A percentile compares a stretch with the other conserved stretches of the same genome.
phyloP scores from a whole-genome alignment of 1,139 yeast genomes.

The Taphrina flavorubra region DNA sequence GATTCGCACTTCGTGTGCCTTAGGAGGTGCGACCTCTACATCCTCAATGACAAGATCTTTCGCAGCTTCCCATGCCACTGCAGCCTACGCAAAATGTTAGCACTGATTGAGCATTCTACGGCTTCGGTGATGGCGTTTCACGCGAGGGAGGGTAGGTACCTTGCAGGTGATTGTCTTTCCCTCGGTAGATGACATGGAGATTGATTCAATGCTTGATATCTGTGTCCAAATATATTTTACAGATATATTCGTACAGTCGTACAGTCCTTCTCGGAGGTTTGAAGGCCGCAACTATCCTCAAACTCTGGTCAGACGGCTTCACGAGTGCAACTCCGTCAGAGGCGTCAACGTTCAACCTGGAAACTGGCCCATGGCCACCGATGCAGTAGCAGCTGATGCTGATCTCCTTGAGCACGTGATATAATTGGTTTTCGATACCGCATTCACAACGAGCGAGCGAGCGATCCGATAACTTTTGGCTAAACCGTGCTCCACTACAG shows the following conservation, averaged over 20 bases:
- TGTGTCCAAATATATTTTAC: background rate
- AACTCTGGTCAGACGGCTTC: background rate
- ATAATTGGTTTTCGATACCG: background rate
- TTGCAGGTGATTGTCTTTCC: slow-evolving; percentile 80
- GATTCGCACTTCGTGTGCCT: slow-evolving; percentile 95
- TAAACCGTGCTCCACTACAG: background rate
- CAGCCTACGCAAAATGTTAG: slow-evolving; percentile 58
- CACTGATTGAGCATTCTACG: no score
- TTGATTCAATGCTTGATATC: background rate
- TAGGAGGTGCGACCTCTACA: slow-evolving; percentile 88
- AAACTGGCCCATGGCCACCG: no score
- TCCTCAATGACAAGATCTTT: slow-evolving; percentile 85
- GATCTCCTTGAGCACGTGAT: background rate
- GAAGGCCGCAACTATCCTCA: no score
- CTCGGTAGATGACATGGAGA: slow-evolving; percentile 49
- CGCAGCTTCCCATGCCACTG: slow-evolving; percentile 94
- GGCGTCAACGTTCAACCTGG: background rate
- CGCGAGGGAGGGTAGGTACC: slow-evolving; percentile 40
- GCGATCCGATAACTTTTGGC: slow-evolving; percentile 1
- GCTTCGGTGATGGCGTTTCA: no score
- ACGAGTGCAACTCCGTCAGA: background rate
- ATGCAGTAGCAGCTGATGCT: no score
- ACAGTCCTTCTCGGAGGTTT: no score
- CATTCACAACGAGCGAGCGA: background rate
- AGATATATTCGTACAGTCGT: no score